These are phyloP conservation scores for Westerdykella aurantiaca DNA, from an alignment of 2,329 filamentous ascomycete species.

Conservation along the genomic window DNA sequence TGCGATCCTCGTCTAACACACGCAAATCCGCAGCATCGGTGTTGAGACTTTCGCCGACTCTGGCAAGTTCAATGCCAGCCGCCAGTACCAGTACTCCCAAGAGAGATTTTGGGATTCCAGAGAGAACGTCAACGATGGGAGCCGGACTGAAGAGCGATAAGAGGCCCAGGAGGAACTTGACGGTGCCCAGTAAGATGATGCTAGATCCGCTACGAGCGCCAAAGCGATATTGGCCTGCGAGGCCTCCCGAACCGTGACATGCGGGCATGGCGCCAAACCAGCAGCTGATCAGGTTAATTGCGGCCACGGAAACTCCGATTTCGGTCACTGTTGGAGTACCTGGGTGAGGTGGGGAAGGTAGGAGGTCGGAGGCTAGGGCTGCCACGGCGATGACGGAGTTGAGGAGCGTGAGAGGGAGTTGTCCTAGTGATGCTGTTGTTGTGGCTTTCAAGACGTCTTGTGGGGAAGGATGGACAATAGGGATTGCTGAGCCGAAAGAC, in stretches of 20 bases:
- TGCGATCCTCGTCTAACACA: slow-evolving; percentile 30
- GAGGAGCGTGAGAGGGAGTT: slow-evolving; percentile 83
- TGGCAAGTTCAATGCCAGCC: slow-evolving; percentile 79
- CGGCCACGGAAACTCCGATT: slow-evolving; percentile 72
- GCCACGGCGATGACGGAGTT: slow-evolving; percentile 89
- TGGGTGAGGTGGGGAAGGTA: slow-evolving; percentile 57
- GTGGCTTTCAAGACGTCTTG: slow-evolving; percentile 50
- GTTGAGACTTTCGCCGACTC: slow-evolving; percentile 78
- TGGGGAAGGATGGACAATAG: slow-evolving; percentile 41
- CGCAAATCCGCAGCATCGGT: slow-evolving; percentile 59
- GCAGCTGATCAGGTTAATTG: slow-evolving; percentile 78
- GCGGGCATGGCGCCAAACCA: slow-evolving; percentile 96
- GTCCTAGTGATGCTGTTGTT: slow-evolving; percentile 68
- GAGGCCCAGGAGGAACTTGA: slow-evolving; percentile 72
- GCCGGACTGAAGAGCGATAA: slow-evolving; percentile 57
- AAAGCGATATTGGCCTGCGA: slow-evolving; percentile 88
- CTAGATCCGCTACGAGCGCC: slow-evolving; percentile 83
- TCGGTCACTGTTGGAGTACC: slow-evolving; percentile 63
- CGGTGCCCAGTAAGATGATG: slow-evolving; percentile 68
- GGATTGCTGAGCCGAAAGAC: slow-evolving; percentile 51
- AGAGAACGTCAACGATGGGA: slow-evolving; percentile 64
- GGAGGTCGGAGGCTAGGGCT: slow-evolving; percentile 69
- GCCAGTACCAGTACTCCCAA: slow-evolving; percentile 87
- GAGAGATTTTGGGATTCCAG: slow-evolving; percentile 67
- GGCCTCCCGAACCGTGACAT: slow-evolving; percentile 85